A percentile compares a stretch with the other conserved stretches of the same genome.
These are phyloP conservation scores for Aristolochia contorta DNA, from an alignment of 164 flowering plant species.

Conservation along the genomic window DNA sequence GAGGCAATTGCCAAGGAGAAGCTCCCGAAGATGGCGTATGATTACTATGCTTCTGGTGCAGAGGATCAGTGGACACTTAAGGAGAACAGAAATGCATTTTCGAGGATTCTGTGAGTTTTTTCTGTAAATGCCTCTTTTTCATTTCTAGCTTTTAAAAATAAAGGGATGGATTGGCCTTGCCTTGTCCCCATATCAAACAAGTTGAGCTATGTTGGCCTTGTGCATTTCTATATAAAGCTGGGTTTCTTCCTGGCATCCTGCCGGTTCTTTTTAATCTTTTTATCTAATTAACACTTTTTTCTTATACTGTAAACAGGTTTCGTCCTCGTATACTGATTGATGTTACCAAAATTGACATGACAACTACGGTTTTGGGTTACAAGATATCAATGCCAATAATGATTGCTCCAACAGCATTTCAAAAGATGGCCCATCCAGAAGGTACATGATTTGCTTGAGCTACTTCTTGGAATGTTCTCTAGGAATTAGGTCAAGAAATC, in stretches of 20 bases:
- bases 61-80: conserved; percentile 91
- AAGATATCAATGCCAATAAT: conserved; percentile 92
- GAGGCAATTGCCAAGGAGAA: conserved; percentile 76
- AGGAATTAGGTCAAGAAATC: too few species aligned
- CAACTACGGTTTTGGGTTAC: conserved; percentile 66
- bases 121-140: background rate
- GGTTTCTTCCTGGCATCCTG: too few species aligned
- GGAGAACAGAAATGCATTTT: conserved; percentile 74
- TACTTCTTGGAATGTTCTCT: conserved; percentile 1
- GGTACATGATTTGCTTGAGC: conserved; percentile 27
- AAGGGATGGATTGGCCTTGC: too few species aligned
- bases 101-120: conserved; percentile 68
- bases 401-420: conserved; percentile 91
- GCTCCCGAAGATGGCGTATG: conserved; percentile 85
- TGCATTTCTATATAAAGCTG: too few species aligned
- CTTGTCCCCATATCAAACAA: too few species aligned
- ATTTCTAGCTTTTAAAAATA: too few species aligned
- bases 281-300: too few species aligned
- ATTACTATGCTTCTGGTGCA: conserved; percentile 95
- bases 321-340: conserved; percentile 82
- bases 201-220: too few species aligned
- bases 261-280: too few species aligned
- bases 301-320: conserved; percentile 31
- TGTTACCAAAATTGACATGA: conserved; percentile 72
- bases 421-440: conserved; percentile 92